Conservation (phyloP, 106 monocot species). For the Phalaenopsis equestris region DNA sequence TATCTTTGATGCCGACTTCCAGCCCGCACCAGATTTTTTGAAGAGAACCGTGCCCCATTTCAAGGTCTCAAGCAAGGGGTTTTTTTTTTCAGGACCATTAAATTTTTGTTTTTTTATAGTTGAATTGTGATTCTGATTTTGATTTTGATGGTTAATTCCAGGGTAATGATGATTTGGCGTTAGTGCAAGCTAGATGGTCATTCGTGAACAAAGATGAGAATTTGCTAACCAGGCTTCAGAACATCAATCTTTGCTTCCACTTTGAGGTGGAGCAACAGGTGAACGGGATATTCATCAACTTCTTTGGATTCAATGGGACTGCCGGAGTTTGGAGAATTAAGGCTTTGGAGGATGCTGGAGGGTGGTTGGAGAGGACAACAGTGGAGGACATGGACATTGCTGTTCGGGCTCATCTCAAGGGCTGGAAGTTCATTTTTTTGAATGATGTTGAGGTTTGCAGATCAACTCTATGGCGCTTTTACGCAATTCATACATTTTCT, state of each 20-base stretch:
- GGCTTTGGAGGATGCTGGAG: constrained; percentile 86
- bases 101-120: background rate
- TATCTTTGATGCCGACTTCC: constrained; percentile 96
- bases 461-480: background rate
- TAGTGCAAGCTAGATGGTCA: constrained; percentile 94
- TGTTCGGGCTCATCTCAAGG: constrained; percentile 55
- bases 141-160: constrained; percentile 18
- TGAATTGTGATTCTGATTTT: background rate
- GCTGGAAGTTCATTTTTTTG: constrained; percentile 92
- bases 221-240: constrained; percentile 80
- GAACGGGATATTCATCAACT: constrained; percentile 85
- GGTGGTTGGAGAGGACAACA: constrained; percentile 85
- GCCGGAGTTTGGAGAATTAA: constrained; percentile 97
- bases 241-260: constrained; percentile 97
- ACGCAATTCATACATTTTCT: background rate
- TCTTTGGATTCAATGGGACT: constrained; percentile 97
- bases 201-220: constrained; percentile 99
- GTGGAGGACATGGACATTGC: constrained; percentile 11
- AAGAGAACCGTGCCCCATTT: constrained; percentile 85
- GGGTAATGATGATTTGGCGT: constrained; percentile 74
- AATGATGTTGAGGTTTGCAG: constrained; percentile 86
- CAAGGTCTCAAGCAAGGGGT: constrained; percentile 33
- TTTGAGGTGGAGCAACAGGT: constrained; percentile 99
- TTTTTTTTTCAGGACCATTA: background rate
- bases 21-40: constrained; percentile 74